Conservation (phyloP, 2,329 filamentous ascomycete species). For the Nemania diffusa region DNA sequence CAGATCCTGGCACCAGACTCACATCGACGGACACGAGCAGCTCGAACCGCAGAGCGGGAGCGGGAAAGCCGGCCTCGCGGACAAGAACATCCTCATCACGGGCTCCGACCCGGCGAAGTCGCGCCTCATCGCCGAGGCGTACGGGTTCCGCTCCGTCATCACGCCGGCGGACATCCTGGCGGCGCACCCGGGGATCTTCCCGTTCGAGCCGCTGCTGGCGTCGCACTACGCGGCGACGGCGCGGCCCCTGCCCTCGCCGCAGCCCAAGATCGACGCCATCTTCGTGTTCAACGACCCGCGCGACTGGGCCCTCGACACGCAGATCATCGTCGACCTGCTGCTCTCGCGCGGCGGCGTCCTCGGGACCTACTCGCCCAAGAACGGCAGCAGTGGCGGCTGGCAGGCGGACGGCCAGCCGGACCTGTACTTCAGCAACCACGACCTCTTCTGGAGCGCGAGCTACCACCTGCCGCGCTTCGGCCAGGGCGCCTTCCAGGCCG, state of each 20-base stretch:
- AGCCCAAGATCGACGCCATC: slow-evolving; percentile 83
- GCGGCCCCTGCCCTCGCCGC: slow-evolving; percentile 65
- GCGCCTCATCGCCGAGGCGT: slow-evolving; percentile 77
- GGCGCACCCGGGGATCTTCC: slow-evolving; percentile 80
- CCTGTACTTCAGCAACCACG: slow-evolving; percentile 89
- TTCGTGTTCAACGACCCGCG: slow-evolving; percentile 96
- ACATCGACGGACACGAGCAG: slow-evolving; percentile 5
- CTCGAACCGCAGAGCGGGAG: not conserved
- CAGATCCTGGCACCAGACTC: slow-evolving; percentile 14
- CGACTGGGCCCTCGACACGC: slow-evolving; percentile 92
- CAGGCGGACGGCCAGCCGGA: slow-evolving; percentile 82
- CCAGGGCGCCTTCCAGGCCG: slow-evolving; percentile 89
- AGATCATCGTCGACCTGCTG: slow-evolving; percentile 85
- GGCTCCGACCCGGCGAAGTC: slow-evolving; percentile 75
- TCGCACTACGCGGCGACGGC: slow-evolving; percentile 69
- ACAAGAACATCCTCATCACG: slow-evolving; percentile 78
- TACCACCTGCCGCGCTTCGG: slow-evolving; percentile 89
- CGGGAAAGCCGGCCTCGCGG: slow-evolving; percentile 59
- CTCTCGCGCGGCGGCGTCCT: slow-evolving; percentile 81
- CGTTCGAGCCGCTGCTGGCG: slow-evolving; percentile 76
- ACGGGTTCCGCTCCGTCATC: slow-evolving; percentile 84
- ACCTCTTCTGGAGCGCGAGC: slow-evolving; percentile 87
- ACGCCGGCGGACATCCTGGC: slow-evolving; percentile 86
- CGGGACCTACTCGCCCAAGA: slow-evolving; percentile 80
- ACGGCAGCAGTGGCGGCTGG: slow-evolving; percentile 75